Evolutionary conservation across 139 green algal species (phyloP).

Genomic region (Tetradesmus lagerheimii): DNA sequence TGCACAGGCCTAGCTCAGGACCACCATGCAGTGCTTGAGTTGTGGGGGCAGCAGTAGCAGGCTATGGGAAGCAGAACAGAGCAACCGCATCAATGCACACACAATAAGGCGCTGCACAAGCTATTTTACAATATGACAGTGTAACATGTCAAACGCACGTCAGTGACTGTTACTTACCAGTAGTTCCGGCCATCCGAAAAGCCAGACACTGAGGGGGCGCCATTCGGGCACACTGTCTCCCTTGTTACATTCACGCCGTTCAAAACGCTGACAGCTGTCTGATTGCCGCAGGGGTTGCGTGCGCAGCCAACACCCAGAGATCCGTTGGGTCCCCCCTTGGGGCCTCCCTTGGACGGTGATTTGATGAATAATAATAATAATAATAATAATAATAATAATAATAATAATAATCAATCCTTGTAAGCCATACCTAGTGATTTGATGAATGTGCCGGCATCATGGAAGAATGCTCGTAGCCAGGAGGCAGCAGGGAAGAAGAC

Average conservation of each 20-base stretch:
- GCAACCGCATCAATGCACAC: too few relatives aligned
- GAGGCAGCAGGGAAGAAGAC: slow-evolving; percentile 28
- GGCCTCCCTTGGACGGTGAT: background rate
- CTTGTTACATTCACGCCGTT: background rate
- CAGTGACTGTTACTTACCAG: slow-evolving; percentile 2
- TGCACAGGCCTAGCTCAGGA: too few relatives aligned
- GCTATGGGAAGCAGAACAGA: too few relatives aligned
- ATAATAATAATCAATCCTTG: too few relatives aligned
- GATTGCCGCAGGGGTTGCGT: slow-evolving; percentile 12
- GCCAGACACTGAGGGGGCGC: background rate
- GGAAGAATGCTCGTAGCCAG: slow-evolving; percentile 28
- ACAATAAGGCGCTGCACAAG: too few relatives aligned
- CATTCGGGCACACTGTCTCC: background rate
- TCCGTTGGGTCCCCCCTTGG: slow-evolving; percentile 27
- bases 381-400: too few relatives aligned
- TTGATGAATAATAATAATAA: too few relatives aligned
- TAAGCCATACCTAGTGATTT: too few relatives aligned
- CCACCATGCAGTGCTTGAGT: too few relatives aligned
- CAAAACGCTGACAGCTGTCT: background rate
- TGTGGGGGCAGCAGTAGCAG: too few relatives aligned
- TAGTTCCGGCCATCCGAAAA: slow-evolving; percentile 21
- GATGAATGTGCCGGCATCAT: slow-evolving; percentile 32
- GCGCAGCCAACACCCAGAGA: slow-evolving; percentile 27
- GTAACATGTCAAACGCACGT: too few relatives aligned
- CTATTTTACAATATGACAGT: too few relatives aligned